phyloP scores from a whole-genome alignment of 805 yeast species.

The Ogataea sp. region DNA sequence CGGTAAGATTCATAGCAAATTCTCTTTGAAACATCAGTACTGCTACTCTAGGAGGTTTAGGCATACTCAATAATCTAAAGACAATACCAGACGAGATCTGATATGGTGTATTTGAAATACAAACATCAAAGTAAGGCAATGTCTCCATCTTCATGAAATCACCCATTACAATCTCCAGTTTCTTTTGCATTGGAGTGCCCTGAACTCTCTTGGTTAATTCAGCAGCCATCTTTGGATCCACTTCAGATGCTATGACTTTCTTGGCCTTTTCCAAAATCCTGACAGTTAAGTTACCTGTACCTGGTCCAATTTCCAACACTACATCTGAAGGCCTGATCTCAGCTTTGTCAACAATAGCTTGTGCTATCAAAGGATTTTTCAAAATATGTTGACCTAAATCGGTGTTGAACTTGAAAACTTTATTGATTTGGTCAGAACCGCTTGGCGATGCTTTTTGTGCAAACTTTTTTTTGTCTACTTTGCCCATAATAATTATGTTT shows the following conservation, averaged over 20 bases:
- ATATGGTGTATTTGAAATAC: slow-evolving; percentile 96
- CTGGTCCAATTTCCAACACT: slow-evolving; percentile 97
- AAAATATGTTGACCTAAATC: slow-evolving; percentile 95
- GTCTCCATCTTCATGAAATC: slow-evolving; percentile 90
- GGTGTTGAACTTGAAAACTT: slow-evolving; percentile 94
- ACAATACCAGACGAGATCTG: slow-evolving; percentile 96
- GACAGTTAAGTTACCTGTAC: slow-evolving; percentile 96
- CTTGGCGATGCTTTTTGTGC: slow-evolving; percentile 42
- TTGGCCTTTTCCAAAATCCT: slow-evolving; percentile 86
- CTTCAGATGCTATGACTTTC: slow-evolving; percentile 93
- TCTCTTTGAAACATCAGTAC: slow-evolving; percentile 97
- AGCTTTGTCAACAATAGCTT: slow-evolving; percentile 97
- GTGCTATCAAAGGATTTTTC: slow-evolving; percentile 94
- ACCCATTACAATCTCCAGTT: slow-evolving; percentile 84
- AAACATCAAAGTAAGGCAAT: slow-evolving; percentile 88
- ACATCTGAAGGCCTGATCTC: slow-evolving; percentile 85
- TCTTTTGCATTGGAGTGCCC: slow-evolving; percentile 90
- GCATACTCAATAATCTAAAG: slow-evolving; percentile 83
- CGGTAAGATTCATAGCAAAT: slow-evolving; percentile 86
- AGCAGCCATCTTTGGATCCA: slow-evolving; percentile 99
- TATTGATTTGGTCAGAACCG: slow-evolving; percentile 63
- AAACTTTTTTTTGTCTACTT: slow-evolving; percentile 58
- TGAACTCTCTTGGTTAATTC: slow-evolving; percentile 96
- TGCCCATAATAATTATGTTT: slow-evolving; percentile 11
- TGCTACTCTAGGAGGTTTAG: slow-evolving; percentile 90